These are phyloP conservation scores for Cryptococcus jaspeensis DNA, from an alignment of 1,284 basidiomycete genomes.

Conservation along the genomic window DNA sequence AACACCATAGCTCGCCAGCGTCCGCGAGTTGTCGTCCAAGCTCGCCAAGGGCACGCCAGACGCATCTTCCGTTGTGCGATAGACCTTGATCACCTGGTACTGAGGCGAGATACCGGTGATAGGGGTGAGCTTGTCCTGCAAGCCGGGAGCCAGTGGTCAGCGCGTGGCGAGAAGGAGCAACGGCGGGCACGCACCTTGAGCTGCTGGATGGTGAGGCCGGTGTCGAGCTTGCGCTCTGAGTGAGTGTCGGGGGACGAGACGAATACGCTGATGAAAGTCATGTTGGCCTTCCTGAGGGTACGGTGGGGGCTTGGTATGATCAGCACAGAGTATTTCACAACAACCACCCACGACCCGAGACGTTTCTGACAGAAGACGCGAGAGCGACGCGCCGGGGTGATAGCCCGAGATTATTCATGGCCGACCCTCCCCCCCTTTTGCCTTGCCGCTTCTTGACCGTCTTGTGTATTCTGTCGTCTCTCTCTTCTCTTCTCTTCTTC, in stretches of 20 bases:
- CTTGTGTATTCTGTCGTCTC: too few species aligned
- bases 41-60: conserved; percentile 54
- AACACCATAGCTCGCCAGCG: conserved; percentile 71
- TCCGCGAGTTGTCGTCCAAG: conserved; percentile 65
- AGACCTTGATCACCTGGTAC: conserved; percentile 68
- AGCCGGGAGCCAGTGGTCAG: background rate
- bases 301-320: too few species aligned
- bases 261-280: conserved; percentile 62
- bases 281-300: too few species aligned
- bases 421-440: too few species aligned
- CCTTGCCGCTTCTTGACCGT: too few species aligned
- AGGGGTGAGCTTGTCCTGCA: conserved; percentile 75
- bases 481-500: too few species aligned
- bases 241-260: conserved; percentile 82
- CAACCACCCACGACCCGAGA: too few species aligned
- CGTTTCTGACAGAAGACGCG: too few species aligned
- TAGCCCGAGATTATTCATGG: too few species aligned
- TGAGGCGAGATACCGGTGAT: conserved; percentile 82
- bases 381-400: too few species aligned
- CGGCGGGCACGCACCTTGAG: conserved; percentile 64
- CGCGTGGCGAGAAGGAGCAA: background rate
- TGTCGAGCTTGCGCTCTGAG: conserved; percentile 78
- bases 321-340: too few species aligned
- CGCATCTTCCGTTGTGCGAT: conserved; percentile 59
- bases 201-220: conserved; percentile 66